Percentiles rank a stretch among this genome's conserved stretches.
phyloP scores from a whole-genome alignment of 331 rosid genomes.

The Quercus phellos region DNA sequence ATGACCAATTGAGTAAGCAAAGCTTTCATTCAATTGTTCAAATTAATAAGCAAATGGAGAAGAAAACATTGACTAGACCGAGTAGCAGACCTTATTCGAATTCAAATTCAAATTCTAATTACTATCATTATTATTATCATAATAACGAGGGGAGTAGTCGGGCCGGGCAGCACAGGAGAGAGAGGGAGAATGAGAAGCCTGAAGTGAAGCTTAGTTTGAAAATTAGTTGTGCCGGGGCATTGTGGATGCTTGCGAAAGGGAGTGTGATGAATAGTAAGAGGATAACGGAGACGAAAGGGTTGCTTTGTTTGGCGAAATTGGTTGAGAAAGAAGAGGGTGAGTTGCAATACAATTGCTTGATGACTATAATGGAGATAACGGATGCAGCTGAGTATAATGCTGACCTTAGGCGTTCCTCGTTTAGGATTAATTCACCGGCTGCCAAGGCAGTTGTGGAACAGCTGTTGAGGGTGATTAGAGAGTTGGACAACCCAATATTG shows the following conservation, averaged over 20 bases:
- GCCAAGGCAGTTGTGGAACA: constrained; percentile 82
- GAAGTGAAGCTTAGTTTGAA: constrained; percentile 39
- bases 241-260: constrained; percentile 49
- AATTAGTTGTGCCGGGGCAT: constrained; percentile 45
- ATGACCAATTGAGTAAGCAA: constrained; percentile 32
- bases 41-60: constrained; percentile 50
- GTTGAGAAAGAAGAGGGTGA: constrained; percentile 71
- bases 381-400: constrained; percentile 72
- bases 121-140: background rate
- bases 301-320: constrained; percentile 63
- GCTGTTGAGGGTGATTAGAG: constrained; percentile 56
- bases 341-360: constrained; percentile 70
- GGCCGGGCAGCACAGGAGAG: constrained; percentile 40
- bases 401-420: constrained; percentile 71
- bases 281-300: constrained; percentile 53
- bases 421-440: constrained; percentile 71
- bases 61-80: constrained; percentile 10
- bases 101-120: constrained; percentile 13
- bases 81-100: constrained; percentile 1
- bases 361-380: constrained; percentile 78
- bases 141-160: constrained; percentile 38
- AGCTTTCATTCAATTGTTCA: constrained; percentile 44
- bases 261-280: constrained; percentile 48
- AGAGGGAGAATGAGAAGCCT: constrained; percentile 53
- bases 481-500: constrained; percentile 40